A percentile compares a stretch with the other conserved stretches of the same genome.
phyloP scores from a whole-genome alignment of 257 asterid genomes.

The Primulina eburnea region DNA sequence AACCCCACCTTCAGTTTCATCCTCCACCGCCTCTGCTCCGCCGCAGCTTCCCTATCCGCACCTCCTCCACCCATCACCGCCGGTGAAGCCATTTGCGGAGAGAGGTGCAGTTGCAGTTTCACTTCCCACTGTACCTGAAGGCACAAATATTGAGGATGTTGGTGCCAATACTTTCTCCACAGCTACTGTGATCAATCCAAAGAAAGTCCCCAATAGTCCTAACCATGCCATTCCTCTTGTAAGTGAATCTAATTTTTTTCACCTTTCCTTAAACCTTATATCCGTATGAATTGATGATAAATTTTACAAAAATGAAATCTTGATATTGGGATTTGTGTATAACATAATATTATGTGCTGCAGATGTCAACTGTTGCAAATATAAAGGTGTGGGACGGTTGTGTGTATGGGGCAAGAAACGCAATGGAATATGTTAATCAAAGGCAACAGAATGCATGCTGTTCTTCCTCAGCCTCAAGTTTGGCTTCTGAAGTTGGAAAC shows the following conservation, averaged over 20 bases:
- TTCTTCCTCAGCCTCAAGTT: slow-evolving; percentile 42
- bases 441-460: slow-evolving; percentile 30
- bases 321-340: not conserved
- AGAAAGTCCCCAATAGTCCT: slow-evolving; percentile 38
- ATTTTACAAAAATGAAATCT: not conserved
- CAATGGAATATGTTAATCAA: slow-evolving; percentile 11
- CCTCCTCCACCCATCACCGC: slow-evolving; percentile 39
- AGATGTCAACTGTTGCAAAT: slow-evolving; percentile 25
- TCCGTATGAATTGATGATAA: not conserved
- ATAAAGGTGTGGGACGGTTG: slow-evolving; percentile 26
- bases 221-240: slow-evolving; percentile 36
- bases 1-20: slow-evolving; percentile 89
- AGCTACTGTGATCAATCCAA: slow-evolving; percentile 43
- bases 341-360: not conserved
- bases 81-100: slow-evolving; percentile 85
- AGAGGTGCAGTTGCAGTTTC: slow-evolving; percentile 63
- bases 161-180: slow-evolving; percentile 31
- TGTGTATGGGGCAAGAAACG: slow-evolving; percentile 18
- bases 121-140: slow-evolving; percentile 46
- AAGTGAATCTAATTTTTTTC: slow-evolving; percentile 17
- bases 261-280: not conserved
- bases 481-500: slow-evolving; percentile 37
- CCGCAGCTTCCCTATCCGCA: slow-evolving; percentile 45
- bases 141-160: slow-evolving; percentile 30
- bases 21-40: slow-evolving; percentile 54